Percentiles rank a stretch among this genome's conserved stretches.
Evolutionary conservation across 2,329 filamentous ascomycete species (phyloP).

Genomic region (Diplodia seriata): DNA sequence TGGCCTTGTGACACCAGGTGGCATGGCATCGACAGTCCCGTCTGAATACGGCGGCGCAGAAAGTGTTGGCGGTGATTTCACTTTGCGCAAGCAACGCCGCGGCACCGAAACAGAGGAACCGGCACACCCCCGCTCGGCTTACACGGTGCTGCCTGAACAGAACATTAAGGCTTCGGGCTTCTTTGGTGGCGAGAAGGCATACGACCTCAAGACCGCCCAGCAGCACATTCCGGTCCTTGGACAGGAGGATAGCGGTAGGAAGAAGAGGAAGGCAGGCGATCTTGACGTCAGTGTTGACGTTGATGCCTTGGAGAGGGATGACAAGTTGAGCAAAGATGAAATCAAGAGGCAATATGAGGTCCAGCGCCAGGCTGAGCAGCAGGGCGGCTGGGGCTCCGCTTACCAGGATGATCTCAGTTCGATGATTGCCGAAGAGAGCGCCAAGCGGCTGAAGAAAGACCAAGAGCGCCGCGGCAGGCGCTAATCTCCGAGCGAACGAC

Average conservation of each 20-base stretch:
- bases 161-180: conserved; percentile 87
- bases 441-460: conserved; percentile 88
- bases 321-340: conserved; percentile 84
- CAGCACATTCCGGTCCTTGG: conserved; percentile 76
- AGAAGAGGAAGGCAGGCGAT: conserved; percentile 91
- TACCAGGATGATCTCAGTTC: conserved; percentile 91
- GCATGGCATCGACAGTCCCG: conserved; percentile 79
- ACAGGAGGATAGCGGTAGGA: conserved; percentile 76
- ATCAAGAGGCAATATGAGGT: conserved; percentile 80
- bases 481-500: conserved; percentile 33
- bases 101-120: conserved; percentile 90
- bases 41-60: conserved; percentile 79
- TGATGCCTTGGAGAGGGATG: conserved; percentile 75
- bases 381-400: conserved; percentile 70
- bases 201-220: conserved; percentile 74
- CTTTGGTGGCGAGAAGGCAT: conserved; percentile 93
- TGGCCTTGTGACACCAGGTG: conserved; percentile 80
- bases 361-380: conserved; percentile 67
- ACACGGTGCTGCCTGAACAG: conserved; percentile 88
- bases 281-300: conserved; percentile 91
- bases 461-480: conserved; percentile 74
- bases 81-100: conserved; percentile 83
- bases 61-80: conserved; percentile 84
- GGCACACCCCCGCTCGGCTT: conserved; percentile 75
- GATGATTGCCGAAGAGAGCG: conserved; percentile 93